Evolutionary conservation across 2,329 filamentous ascomycete genomes (phyloP), one percentile per base, ranked within the genome.

Genomic region (Colletotrichum gloeosporioides): DNA sequence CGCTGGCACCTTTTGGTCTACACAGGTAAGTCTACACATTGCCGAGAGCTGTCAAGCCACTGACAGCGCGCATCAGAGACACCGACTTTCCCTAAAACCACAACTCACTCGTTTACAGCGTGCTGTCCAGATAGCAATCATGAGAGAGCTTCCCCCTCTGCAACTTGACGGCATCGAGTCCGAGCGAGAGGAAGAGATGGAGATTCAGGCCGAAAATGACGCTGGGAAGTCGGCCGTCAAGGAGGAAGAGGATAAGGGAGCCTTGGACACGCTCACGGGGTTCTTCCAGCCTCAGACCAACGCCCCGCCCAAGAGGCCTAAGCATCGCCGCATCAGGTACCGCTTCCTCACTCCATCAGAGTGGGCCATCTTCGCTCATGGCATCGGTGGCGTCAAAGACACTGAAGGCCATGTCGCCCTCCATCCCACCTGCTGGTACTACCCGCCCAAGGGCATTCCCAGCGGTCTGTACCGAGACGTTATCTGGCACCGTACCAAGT

Each of bases 401-500:
- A 81, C 82, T n/a, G 89, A 90, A 77, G 82, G 85, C 12, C 83
- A 86, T 53, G 79, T 80, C 18, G 82, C 88, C 4, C 80, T 87
- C 32, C 86, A 88, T 66, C 86, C 87, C 18, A 85, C 81, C 6
- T 84, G 81, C 71, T 84, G 83, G 78, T 82, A 84, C 78, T 90
- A 87, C 86, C 88, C 89, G 1, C 85, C 88, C 1, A 83, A 82
- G 53, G 88, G 89, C 12, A 86, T 91, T 78, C 86, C 86, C 8
- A 83, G 82, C 15, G 89, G 89, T 1, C 82, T 91, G 6, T 91
- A 90, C 79, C 84, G 83, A 68, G 89, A 90, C 73, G 83, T 89
- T 15, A 83, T 90, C 27, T 79, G 78, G 49, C 82, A 88, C 72
- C 87, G 88, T 36, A 83, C 85, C 71, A 86, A 87, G 74, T 88